Percentiles rank a stretch among this genome's conserved stretches.
Evolutionary conservation across 805 yeast species (phyloP).

Genomic region (Pachysolen tannophilus): DNA sequence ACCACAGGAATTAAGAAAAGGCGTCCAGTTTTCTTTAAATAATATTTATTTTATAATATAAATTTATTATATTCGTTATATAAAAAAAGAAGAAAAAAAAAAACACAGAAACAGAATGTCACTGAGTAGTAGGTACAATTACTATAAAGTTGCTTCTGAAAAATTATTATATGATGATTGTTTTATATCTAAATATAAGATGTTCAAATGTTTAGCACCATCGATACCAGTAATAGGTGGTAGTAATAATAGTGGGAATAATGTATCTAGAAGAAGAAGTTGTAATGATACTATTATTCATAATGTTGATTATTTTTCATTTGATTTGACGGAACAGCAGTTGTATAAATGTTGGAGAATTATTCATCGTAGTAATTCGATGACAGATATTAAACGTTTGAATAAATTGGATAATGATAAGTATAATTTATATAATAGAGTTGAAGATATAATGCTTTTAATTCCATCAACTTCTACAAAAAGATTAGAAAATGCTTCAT

Average conservation of each 20-base stretch:
- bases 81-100: no score
- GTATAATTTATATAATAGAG: constrained; percentile 14
- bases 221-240: background rate
- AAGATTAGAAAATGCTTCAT: constrained; percentile 73
- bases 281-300: constrained; percentile 1
- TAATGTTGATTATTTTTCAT: constrained; percentile 32
- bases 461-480: constrained; percentile 25
- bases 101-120: no score
- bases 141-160: no score
- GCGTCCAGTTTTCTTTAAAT: no score
- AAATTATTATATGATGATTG: constrained; percentile 8
- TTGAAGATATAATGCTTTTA: constrained; percentile 24
- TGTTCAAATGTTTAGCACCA: constrained; percentile 7
- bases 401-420: constrained; percentile 18
- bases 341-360: constrained; percentile 34
- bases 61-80: no score
- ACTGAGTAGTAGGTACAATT: no score
- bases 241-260: background rate
- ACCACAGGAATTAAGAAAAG: no score
- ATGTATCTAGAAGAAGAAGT: no score
- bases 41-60: no score
- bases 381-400: constrained; percentile 24
- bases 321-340: constrained; percentile 25
- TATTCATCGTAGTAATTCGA: constrained; percentile 24
- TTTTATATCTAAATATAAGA: constrained; percentile 9